A percentile compares a stretch with the other conserved stretches of the same genome.
Evolutionary conservation across 345 rosid genomes (phyloP).

Genomic region (Firmiana major): DNA sequence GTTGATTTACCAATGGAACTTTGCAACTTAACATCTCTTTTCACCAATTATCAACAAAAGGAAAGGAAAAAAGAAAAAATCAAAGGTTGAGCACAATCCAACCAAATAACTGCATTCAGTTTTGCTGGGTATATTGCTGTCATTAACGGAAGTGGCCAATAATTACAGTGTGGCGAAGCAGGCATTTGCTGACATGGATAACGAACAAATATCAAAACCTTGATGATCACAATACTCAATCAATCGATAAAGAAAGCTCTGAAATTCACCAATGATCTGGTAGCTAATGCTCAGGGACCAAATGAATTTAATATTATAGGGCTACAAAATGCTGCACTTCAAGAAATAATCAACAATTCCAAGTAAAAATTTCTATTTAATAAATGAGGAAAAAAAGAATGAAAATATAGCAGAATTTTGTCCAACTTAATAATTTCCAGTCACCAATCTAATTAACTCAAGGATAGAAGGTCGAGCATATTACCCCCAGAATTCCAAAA

Average conservation of each 20-base stretch:
- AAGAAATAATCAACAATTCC: background rate
- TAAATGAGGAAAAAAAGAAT: background rate
- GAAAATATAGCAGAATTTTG: background rate
- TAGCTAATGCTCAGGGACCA: background rate
- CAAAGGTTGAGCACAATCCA: background rate
- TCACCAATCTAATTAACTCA: slow-evolving; percentile 1
- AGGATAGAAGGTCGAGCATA: background rate
- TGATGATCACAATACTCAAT: background rate
- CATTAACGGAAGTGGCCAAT: background rate
- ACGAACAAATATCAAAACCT: background rate
- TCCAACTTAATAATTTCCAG: background rate
- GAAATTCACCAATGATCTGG: background rate
- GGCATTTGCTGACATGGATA: background rate
- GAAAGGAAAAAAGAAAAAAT: background rate
- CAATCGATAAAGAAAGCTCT: background rate
- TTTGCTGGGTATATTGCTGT: background rate
- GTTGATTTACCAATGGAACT: background rate
- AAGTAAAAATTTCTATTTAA: background rate
- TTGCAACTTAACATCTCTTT: background rate
- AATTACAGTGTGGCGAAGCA: background rate
- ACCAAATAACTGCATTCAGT: background rate
- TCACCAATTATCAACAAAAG: background rate
- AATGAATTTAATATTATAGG: background rate
- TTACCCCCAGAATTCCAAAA: slow-evolving; percentile 26
- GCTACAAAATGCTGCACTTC: background rate